Conservation (phyloP, 345 rosid genomes). For the Melaleuca alternifolia region DNA sequence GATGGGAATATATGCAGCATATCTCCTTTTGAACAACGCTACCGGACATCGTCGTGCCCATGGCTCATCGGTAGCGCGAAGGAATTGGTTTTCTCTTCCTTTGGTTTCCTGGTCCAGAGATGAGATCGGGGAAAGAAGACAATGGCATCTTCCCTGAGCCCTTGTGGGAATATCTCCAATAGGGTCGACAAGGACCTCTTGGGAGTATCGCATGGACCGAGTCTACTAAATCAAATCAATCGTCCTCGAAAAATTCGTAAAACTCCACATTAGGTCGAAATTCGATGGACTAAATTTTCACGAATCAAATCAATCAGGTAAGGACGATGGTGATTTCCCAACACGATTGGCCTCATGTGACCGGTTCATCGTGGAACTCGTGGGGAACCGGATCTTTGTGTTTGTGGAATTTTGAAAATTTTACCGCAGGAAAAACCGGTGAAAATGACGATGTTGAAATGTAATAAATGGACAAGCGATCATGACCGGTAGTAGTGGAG, state of each 20-base stretch:
- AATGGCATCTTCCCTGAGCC: neutral
- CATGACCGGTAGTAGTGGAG: neutral
- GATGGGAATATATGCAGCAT: neutral
- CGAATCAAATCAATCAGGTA: too few species aligned
- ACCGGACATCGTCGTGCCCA: neutral
- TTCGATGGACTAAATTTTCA: too few species aligned
- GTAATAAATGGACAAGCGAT: neutral
- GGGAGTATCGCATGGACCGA: neutral
- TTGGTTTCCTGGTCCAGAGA: neutral
- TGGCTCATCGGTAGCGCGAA: too few species aligned
- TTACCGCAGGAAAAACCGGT: too few species aligned
- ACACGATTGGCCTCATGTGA: too few species aligned
- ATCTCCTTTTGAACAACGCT: neutral
- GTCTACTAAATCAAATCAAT: neutral
- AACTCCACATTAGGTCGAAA: neutral
- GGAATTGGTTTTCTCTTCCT: too few species aligned
- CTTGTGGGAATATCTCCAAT: neutral
- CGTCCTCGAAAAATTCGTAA: neutral
- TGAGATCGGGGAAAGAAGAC: neutral
- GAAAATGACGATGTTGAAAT: neutral
- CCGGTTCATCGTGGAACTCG: too few species aligned
- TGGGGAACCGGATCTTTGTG: too few species aligned
- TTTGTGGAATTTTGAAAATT: too few species aligned
- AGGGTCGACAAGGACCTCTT: neutral
- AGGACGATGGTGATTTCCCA: too few species aligned